Base-by-base conservation (phyloP, 1,284 basidiomycete genomes). In the Fomitopsis palustris region DNA sequence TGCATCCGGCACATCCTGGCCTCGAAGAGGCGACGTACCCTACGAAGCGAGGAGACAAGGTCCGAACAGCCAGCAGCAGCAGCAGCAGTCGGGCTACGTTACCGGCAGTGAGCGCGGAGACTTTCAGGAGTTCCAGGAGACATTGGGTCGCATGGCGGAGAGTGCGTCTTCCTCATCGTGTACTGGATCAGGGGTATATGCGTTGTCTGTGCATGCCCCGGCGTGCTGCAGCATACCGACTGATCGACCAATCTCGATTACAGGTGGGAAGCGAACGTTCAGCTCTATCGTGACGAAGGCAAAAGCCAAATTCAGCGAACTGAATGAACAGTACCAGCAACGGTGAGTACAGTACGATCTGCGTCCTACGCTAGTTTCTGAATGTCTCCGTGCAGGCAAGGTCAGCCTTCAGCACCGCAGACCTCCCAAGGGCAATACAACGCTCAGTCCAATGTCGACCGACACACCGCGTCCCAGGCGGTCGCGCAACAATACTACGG, bases 291-390 rank as follows among this genome's bases (percentile, higher is more conserved):
- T 92, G 51, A 84, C 82, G 33, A 92, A 87, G 69, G 87, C 91
- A 52, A 91, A 85, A 68, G 84, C 88, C 9, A 92, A 92, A 79
- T 85, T 92, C 63, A 85, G 88, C 67, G 91, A 92, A 65, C 84
- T 85, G 61, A 88, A 92, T 39, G 81, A 58, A 2, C 57, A 58
- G 23, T 42, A 57, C 35, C 52, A 35, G 29, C 58, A 62, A 17
- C 64, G 69, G 73, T 75, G 37, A 9, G 69, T 59, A 16, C 27
- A 17, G 4, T 25, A 14, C 21, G 21, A 27, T 19, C 23, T 4
- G 10, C 7, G 42, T 38, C 35, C 8, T 25, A 33, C 56, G 51
- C 5, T 45, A 55, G 7, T 55, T 58, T 1, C 55, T 31, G 10
- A 56, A 31, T 38, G 6, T 31, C 31, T 23, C 53, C 29, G 25